Percentiles rank a stretch among this genome's conserved stretches.
Evolutionary conservation across 495 filamentous ascomycete species (phyloP).

Genomic region (Copromyces sp.): DNA sequence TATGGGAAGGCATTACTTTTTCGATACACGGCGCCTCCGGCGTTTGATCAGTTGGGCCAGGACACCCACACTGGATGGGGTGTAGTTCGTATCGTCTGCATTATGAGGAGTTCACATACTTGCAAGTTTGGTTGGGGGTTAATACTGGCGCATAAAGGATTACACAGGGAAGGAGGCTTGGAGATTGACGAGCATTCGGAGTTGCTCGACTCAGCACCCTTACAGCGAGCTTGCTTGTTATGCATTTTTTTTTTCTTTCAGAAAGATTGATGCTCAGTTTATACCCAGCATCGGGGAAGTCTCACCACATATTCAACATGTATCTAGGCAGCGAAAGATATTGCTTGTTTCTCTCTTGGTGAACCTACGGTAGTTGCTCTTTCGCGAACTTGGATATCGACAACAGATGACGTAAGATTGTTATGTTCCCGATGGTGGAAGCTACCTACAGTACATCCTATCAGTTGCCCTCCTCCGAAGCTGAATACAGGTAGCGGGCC

Average conservation of each 20-base stretch:
- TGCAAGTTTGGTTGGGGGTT: not conserved
- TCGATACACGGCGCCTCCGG: not conserved
- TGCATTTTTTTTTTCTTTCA: not conserved
- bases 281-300: not conserved
- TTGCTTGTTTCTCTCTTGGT: not conserved
- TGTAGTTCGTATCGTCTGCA: not conserved
- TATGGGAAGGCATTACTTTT: not conserved
- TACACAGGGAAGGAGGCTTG: not conserved
- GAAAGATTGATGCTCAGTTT: not conserved
- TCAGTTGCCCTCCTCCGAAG: not conserved
- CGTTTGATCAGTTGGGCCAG: not conserved
- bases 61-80: not conserved
- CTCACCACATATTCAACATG: not conserved
- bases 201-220: not conserved
- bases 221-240: not conserved
- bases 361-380: not conserved
- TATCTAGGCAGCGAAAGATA: not conserved
- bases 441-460: not conserved
- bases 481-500: not conserved
- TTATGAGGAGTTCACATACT: not conserved
- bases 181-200: not conserved
- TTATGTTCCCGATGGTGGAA: not conserved
- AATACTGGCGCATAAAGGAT: not conserved
- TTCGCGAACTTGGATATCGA: not conserved
- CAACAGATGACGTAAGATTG: not conserved